phyloP scores from a whole-genome alignment of 176 grass and related monocot species.

The Musa beccarii region DNA sequence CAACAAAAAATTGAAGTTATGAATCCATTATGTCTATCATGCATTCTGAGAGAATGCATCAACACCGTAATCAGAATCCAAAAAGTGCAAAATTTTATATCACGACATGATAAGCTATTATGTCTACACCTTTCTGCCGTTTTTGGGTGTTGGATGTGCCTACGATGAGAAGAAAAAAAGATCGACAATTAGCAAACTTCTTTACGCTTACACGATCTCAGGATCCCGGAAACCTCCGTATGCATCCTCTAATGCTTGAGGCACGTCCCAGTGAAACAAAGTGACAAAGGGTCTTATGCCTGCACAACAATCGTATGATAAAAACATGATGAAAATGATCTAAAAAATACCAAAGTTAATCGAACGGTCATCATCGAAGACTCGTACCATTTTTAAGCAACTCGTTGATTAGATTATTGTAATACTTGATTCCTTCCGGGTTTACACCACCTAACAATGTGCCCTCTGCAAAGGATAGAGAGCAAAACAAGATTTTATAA shows the following conservation, averaged over 20 bases:
- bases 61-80: too few species aligned
- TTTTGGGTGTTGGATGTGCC: too few species aligned
- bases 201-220: background rate
- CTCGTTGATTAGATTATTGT: constrained; percentile 55
- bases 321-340: too few species aligned
- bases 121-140: too few species aligned
- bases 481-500: background rate
- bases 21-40: background rate
- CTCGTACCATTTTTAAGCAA: constrained; percentile 34
- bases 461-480: constrained; percentile 27
- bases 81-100: too few species aligned
- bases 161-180: background rate
- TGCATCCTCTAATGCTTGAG: constrained; percentile 39
- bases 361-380: too few species aligned
- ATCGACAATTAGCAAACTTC: background rate
- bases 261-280: constrained; percentile 51
- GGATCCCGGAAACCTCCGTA: constrained; percentile 43
- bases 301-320: background rate
- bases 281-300: constrained; percentile 51
- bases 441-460: constrained; percentile 44
- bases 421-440: constrained; percentile 47
- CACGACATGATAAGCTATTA: too few species aligned
- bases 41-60: background rate
- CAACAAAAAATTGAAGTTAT: too few species aligned
- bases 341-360: too few species aligned